Base-by-base conservation (phyloP, 1,284 basidiomycete genomes). In the Cerrena zonata region DNA sequence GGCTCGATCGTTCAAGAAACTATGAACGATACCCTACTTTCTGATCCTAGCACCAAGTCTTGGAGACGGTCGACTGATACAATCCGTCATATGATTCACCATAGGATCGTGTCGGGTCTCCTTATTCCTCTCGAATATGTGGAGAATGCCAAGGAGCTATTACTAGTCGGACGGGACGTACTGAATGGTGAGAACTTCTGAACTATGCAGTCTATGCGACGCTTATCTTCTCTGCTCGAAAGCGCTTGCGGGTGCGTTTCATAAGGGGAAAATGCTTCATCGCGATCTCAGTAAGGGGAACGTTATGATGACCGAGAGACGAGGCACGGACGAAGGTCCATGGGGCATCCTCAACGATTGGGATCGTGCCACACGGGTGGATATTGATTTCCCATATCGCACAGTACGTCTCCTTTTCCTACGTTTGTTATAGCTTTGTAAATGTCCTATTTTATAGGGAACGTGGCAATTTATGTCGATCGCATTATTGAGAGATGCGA, bases 271-370 rank as follows among this genome's bases (percentile, higher is more conserved):
- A 2, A 23, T 49, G 3, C 40, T 56, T 13, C 52, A 56, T 38
- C 46, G 53, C 15, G 55, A 52, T 38, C 23, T 53, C 13, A 53
- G 54, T 38, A 7, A 34, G 4, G 52, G 52, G 13, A 56, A 56
- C 38, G 39, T 56, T 38, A 56, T 56, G 55, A 21, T 56, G 5
- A 34, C 7, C 7, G 30, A 34, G 15, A 34, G 15, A 7, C 15
- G 7, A 7, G 13, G 19, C 4, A 22, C 3, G 19, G 21, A 13
- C 22, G 3, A 24, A 23, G 45, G 47, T 15, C 26, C 18, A 19
- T 22, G 30, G 19, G 55, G 55, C 2, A 41, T 47, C 3, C 40
- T 56, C 19, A 52, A 51, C 36, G 52, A 56, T 25, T 56, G 54
- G 54, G 54, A 56, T 15, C 30, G 15, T 34, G n/a, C n/a, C n/a